A percentile compares a stretch with the other conserved stretches of the same genome.
phyloP scores from a whole-genome alignment of 257 asterid species.

The Handroanthus guayacan region DNA sequence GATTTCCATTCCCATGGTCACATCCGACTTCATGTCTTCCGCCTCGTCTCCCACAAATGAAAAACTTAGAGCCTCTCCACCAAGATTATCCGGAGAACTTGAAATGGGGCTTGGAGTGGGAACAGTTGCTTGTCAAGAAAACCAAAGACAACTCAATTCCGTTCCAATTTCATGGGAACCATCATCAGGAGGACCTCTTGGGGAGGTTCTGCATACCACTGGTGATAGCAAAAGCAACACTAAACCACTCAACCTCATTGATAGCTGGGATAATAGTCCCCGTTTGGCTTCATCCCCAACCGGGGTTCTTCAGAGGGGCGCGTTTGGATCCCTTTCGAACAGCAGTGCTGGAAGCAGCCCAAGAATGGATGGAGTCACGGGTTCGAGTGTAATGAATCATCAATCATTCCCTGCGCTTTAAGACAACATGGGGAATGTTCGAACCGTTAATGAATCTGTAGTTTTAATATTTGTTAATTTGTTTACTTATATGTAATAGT shows the following conservation, averaged over 20 bases:
- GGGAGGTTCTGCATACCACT: slow-evolving; percentile 76
- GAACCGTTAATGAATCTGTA: neutral
- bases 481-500: slow-evolving; percentile 23
- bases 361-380: slow-evolving; percentile 51
- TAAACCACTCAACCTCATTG: slow-evolving; percentile 64
- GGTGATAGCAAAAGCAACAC: slow-evolving; percentile 43
- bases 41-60: slow-evolving; percentile 62
- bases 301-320: slow-evolving; percentile 82
- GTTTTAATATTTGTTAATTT: slow-evolving; percentile 40
- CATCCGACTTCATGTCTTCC: slow-evolving; percentile 67
- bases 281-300: slow-evolving; percentile 76
- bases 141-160: slow-evolving; percentile 55
- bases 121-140: slow-evolving; percentile 30
- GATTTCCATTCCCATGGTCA: slow-evolving; percentile 63
- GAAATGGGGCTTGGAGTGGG: slow-evolving; percentile 82
- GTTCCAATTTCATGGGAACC: slow-evolving; percentile 80
- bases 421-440: slow-evolving; percentile 22
- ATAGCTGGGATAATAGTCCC: slow-evolving; percentile 70
- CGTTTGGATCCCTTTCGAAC: slow-evolving; percentile 71
- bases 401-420: slow-evolving; percentile 61
- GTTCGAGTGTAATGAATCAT: slow-evolving; percentile 52
- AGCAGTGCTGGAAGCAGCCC: slow-evolving; percentile 92
- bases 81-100: slow-evolving; percentile 47
- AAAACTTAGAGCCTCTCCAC: slow-evolving; percentile 48
- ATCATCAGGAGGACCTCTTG: slow-evolving; percentile 91